Evolutionary conservation across 345 rosid genomes (phyloP).

Genomic region (Sisymbrium irio): DNA sequence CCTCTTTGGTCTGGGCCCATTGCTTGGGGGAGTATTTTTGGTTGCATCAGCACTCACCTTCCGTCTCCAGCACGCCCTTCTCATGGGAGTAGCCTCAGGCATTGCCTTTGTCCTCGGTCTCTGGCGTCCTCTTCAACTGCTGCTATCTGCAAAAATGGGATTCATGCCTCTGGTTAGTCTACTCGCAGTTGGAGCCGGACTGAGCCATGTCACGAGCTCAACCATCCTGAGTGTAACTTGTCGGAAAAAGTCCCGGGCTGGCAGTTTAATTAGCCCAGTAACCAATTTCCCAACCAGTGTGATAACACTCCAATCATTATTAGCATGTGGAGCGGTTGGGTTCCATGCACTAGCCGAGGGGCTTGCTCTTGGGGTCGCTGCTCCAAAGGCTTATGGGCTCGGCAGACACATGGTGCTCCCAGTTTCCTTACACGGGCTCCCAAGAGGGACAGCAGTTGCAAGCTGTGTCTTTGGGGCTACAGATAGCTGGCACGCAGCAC

Average conservation of each 20-base stretch:
- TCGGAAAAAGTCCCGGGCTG: constrained; percentile 56
- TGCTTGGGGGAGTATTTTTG: constrained; percentile 78
- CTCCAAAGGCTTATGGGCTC: constrained; percentile 92
- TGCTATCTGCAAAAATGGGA: constrained; percentile 77
- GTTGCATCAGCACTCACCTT: constrained; percentile 75
- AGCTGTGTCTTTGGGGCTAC: constrained; percentile 94
- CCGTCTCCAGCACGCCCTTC: constrained; percentile 85
- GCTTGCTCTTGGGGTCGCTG: constrained; percentile 96
- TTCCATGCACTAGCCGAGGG: constrained; percentile 97
- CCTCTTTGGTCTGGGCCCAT: constrained; percentile 96
- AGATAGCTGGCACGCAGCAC: constrained; percentile 85
- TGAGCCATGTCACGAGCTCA: constrained; percentile 55
- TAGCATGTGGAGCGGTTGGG: constrained; percentile 87
- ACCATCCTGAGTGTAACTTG: constrained; percentile 49
- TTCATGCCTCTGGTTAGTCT: constrained; percentile 51
- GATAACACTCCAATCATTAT: constrained; percentile 79
- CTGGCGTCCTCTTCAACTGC: constrained; percentile 91
- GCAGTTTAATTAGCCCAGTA: constrained; percentile 43
- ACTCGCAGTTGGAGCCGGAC: constrained; percentile 59
- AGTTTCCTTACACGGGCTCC: constrained; percentile 90
- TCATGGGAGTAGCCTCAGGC: constrained; percentile 93
- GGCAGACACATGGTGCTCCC: constrained; percentile 98
- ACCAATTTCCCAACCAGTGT: constrained; percentile 65
- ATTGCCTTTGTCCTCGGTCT: constrained; percentile 84
- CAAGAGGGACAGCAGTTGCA: constrained; percentile 96